Evolutionary conservation across 768 basidiomycete genomes (phyloP).

Genomic region (Mycena galericulata): DNA sequence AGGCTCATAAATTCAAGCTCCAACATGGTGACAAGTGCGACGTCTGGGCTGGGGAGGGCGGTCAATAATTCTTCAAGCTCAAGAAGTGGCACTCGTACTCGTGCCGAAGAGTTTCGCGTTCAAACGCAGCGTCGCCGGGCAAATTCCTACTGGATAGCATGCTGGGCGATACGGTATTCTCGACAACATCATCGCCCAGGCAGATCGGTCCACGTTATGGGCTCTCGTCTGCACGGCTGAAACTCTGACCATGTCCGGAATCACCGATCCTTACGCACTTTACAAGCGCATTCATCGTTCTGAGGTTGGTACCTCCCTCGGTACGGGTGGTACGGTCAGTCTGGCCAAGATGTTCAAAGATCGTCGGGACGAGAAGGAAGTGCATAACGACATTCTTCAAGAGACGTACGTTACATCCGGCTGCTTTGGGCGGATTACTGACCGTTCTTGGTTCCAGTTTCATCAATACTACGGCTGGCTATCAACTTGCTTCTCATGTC

Average conservation of each 20-base stretch:
- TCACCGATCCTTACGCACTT: slow-evolving; percentile 97
- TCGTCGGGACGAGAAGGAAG: slow-evolving; percentile 96
- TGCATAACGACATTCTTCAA: slow-evolving; percentile 98
- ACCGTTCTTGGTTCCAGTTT: slow-evolving; percentile 65
- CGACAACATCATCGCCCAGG: slow-evolving; percentile 94
- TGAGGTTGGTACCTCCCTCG: slow-evolving; percentile 93
- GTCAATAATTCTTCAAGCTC: slow-evolving; percentile 98
- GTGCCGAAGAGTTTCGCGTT: slow-evolving; percentile 97
- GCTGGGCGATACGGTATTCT: slow-evolving; percentile 98
- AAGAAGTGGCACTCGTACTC: slow-evolving; percentile 94
- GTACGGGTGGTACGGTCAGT: slow-evolving; percentile 96
- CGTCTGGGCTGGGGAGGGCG: slow-evolving; percentile 90
- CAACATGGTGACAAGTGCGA: slow-evolving; percentile 98
- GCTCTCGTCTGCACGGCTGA: slow-evolving; percentile 94
- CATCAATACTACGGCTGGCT: slow-evolving; percentile 99
- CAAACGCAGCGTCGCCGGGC: slow-evolving; percentile 94
- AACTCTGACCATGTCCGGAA: slow-evolving; percentile 95
- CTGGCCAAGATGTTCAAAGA: slow-evolving; percentile 99
- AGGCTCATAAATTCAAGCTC: slow-evolving; percentile 95
- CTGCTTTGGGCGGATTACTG: slow-evolving; percentile 1
- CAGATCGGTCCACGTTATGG: slow-evolving; percentile 94
- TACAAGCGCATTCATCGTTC: slow-evolving; percentile 98
- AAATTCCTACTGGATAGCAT: slow-evolving; percentile 97
- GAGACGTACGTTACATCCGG: slow-evolving; percentile 78
- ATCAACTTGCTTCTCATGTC: slow-evolving; percentile 95